phyloP scores from a whole-genome alignment of 1,284 basidiomycete species.

The Singerocomus rubriflavus region DNA sequence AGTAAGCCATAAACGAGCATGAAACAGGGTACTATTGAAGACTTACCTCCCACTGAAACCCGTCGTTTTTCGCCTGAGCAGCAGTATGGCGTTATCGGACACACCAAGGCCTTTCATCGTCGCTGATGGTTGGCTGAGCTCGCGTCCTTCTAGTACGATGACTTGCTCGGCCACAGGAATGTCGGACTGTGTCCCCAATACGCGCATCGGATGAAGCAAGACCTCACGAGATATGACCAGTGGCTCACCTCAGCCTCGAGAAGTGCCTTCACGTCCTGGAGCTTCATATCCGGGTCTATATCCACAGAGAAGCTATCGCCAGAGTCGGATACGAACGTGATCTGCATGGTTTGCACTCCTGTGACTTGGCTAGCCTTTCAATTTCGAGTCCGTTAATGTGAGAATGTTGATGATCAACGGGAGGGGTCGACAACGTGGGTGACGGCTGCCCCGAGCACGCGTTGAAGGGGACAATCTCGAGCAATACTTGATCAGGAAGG shows the following conservation, averaged over 20 bases:
- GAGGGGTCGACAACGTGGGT: neutral
- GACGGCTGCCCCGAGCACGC: neutral
- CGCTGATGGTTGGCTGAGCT: conserved; percentile 59
- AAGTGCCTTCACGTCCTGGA: conserved; percentile 86
- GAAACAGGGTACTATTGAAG: neutral
- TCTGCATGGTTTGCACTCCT: conserved; percentile 52
- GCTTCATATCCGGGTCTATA: conserved; percentile 10
- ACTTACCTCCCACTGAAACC: conserved; percentile 60
- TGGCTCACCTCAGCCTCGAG: conserved; percentile 82
- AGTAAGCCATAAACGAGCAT: neutral
- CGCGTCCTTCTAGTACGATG: conserved; percentile 61
- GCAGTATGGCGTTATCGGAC: conserved; percentile 59
- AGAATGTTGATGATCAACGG: conserved; percentile 12
- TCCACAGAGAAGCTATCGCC: conserved; percentile 72
- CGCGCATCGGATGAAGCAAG: neutral
- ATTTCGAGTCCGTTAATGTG: neutral
- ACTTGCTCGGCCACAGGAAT: conserved; percentile 69
- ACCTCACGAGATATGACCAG: conserved; percentile 1
- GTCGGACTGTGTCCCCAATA: conserved; percentile 49
- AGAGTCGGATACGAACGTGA: conserved; percentile 80
- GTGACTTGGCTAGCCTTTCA: neutral
- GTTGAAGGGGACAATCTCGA: neutral
- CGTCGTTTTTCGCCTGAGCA: conserved; percentile 59
- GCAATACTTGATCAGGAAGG: conserved; percentile 29
- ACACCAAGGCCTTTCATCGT: conserved; percentile 68